Percentiles rank a stretch among this genome's conserved stretches.
These are phyloP conservation scores for Fraxinus dipetala DNA, from an alignment of 305 asterid genomes.

Conservation along the genomic window DNA sequence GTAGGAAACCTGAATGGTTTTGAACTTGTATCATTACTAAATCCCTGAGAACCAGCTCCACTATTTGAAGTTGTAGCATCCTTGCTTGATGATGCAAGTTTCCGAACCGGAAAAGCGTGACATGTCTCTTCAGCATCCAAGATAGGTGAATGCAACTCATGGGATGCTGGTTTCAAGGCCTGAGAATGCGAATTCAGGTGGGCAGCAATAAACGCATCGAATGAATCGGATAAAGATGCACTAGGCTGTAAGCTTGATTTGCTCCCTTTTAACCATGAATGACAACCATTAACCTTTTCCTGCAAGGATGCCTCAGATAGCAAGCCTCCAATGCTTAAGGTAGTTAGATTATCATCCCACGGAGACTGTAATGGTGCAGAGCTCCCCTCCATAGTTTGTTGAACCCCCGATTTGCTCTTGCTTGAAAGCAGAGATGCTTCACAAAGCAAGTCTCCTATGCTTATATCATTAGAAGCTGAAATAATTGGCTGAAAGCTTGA, in stretches of 20 bases:
- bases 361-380: conserved; percentile 35
- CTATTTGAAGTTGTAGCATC: conserved; percentile 26
- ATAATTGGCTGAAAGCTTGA: conserved; percentile 38
- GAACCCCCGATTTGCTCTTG: conserved; percentile 32
- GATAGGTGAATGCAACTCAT: conserved; percentile 54
- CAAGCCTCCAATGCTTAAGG: conserved; percentile 79
- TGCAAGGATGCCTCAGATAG: conserved; percentile 65
- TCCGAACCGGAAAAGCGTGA: conserved; percentile 66
- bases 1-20: conserved; percentile 30
- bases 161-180: conserved; percentile 32
- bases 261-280: conserved; percentile 33
- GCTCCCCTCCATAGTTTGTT: conserved; percentile 24
- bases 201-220: conserved; percentile 40
- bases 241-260: conserved; percentile 33
- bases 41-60: conserved; percentile 25
- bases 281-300: conserved; percentile 35
- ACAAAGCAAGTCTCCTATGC: conserved; percentile 46
- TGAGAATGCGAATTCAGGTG: conserved; percentile 35
- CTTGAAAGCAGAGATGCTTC: conserved; percentile 50
- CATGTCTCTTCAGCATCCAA: conserved; percentile 92
- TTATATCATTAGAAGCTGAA: conserved; percentile 40
- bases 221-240: conserved; percentile 34
- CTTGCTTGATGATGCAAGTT: conserved; percentile 35
- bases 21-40: conserved; percentile 27
- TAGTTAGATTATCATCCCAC: conserved; percentile 60